Conservation (phyloP, 2,329 filamentous ascomycete genomes). For the Daldinia sp. region DNA sequence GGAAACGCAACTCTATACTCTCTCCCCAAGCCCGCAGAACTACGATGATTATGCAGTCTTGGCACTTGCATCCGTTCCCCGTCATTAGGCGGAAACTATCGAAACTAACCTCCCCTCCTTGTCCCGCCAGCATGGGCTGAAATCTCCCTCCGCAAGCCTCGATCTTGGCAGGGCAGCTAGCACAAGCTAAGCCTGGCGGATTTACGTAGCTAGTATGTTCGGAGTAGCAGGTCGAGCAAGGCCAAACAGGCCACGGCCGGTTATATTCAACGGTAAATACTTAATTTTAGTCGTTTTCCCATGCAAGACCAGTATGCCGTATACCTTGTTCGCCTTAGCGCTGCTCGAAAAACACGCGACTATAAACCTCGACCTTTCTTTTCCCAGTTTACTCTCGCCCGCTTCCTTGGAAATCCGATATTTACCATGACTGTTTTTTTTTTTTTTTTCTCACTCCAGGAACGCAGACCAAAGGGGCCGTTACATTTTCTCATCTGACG, state of each 20-base stretch:
- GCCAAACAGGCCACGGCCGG: constrained; percentile 9
- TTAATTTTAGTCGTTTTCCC: constrained; percentile 7
- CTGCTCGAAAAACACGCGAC: constrained; percentile 1
- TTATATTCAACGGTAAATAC: constrained; percentile 21
- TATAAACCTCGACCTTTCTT: not conserved
- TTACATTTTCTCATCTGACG: constrained; percentile 27
- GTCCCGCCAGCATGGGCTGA: constrained; percentile 16
- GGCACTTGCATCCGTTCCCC: constrained; percentile 10
- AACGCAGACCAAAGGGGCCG: constrained; percentile 22
- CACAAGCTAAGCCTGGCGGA: not conserved
- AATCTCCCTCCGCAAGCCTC: constrained; percentile 11
- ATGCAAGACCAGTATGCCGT: constrained; percentile 5
- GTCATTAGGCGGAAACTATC: constrained; percentile 5
- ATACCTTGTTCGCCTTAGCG: constrained; percentile 9
- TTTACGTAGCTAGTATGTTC: not conserved
- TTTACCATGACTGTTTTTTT: no score
- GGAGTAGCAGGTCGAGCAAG: constrained; percentile 12
- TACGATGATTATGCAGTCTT: constrained; percentile 15
- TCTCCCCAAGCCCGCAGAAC: constrained; percentile 1
- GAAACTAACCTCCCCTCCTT: not conserved
- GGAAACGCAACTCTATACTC: not conserved
- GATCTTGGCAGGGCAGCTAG: constrained; percentile 26
- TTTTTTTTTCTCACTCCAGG: no score
- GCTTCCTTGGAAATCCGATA: constrained; percentile 7
- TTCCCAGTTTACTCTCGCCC: not conserved